phyloP scores from a whole-genome alignment of 2,329 filamentous ascomycete genomes.

The Phialophora tarda region DNA sequence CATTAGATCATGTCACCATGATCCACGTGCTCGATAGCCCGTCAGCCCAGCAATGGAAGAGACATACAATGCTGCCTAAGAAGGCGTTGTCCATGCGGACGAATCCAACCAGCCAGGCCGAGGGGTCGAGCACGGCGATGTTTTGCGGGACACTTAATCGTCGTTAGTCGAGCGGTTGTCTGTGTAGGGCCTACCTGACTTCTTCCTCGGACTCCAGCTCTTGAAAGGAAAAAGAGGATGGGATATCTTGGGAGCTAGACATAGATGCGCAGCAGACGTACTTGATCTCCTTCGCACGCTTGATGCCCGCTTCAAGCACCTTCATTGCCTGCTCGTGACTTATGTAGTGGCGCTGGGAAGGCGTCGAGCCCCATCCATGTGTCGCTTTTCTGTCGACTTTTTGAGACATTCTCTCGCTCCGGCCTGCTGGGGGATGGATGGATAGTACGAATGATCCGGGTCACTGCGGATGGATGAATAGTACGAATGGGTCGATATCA shows the following conservation, averaged over 20 bases:
- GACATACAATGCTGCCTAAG: slow-evolving; percentile 22
- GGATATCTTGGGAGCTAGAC: not conserved
- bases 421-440: not conserved
- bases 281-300: slow-evolving; percentile 18
- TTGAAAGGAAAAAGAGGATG: too few relatives aligned
- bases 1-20: not conserved
- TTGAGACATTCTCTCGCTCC: slow-evolving; percentile 4
- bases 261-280: slow-evolving; percentile 3
- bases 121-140: slow-evolving; percentile 33
- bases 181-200: not conserved
- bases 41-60: not conserved
- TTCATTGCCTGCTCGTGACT: slow-evolving; percentile 30
- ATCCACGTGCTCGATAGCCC: not conserved
- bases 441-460: not conserved
- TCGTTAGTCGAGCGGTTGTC: not conserved
- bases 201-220: not conserved
- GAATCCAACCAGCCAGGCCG: slow-evolving; percentile 30
- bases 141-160: slow-evolving; percentile 27
- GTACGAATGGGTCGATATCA: not conserved
- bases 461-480: not conserved
- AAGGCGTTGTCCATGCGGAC: slow-evolving; percentile 34
- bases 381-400: slow-evolving; percentile 21
- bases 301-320: slow-evolving; percentile 25
- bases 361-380: slow-evolving; percentile 25
- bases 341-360: slow-evolving; percentile 27